Conservation (phyloP, 768 basidiomycete species). For the Gautieria morchelliformis region DNA sequence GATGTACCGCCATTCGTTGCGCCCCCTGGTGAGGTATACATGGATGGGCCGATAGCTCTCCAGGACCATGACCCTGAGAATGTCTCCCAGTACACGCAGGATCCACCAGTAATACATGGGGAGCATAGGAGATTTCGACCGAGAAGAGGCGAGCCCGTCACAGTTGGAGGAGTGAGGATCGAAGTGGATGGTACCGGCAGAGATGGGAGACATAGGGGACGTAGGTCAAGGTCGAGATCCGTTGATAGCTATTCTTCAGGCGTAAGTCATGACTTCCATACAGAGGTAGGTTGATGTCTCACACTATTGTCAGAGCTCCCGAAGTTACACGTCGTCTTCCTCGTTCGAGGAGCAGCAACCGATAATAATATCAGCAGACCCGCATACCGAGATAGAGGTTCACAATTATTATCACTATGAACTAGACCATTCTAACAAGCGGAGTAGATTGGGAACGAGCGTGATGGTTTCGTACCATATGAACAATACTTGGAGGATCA, state of each 20-base stretch:
- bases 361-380: constrained; percentile 6
- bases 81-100: background rate
- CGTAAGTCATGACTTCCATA: background rate
- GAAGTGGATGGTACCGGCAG: background rate
- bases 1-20: background rate
- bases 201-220: background rate
- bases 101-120: background rate
- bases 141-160: constrained; percentile 4
- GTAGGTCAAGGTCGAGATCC: background rate
- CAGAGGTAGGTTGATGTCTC: no score
- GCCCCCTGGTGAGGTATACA: background rate
- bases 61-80: background rate
- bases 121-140: constrained; percentile 3
- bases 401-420: background rate
- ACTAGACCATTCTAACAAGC: background rate
- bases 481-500: constrained; percentile 4
- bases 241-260: constrained; percentile 2
- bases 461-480: constrained; percentile 10
- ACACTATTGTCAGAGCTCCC: background rate
- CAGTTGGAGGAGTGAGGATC: background rate
- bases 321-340: constrained; percentile 1
- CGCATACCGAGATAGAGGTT: constrained; percentile 8
- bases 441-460: constrained; percentile 9
- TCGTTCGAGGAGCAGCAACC: constrained; percentile 2
- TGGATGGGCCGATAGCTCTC: background rate